Percentiles rank a stretch among this genome's conserved stretches.
Evolutionary conservation across 2,329 filamentous ascomycete species (phyloP).

Genomic region (Paramyrothecium sp.): DNA sequence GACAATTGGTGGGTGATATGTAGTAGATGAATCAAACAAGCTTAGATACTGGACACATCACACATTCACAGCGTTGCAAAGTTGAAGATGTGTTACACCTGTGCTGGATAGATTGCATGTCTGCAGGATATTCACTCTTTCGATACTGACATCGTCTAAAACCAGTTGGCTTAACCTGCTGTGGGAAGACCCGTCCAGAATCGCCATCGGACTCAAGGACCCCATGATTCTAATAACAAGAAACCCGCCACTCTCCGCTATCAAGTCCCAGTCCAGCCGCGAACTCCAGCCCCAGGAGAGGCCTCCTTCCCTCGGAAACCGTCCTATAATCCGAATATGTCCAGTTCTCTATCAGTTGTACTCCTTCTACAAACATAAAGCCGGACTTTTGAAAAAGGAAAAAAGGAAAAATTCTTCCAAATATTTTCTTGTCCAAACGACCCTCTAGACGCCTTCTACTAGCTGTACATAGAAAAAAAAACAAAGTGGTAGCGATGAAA

Average conservation of each 20-base stretch:
- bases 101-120: too few species aligned
- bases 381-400: too few species aligned
- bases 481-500: background rate
- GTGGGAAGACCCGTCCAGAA: background rate
- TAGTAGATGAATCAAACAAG: slow-evolving; percentile 15
- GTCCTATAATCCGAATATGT: background rate
- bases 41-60: background rate
- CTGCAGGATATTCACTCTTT: too few species aligned
- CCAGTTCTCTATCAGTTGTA: background rate
- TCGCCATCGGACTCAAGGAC: background rate
- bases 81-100: too few species aligned
- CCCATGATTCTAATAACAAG: background rate
- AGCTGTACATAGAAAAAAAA: slow-evolving; percentile 11
- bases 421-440: slow-evolving; percentile 2
- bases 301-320: background rate
- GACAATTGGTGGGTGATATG: slow-evolving; percentile 97
- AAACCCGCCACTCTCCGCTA: background rate
- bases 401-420: slow-evolving; percentile 7
- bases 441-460: slow-evolving; percentile 13
- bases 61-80: too few species aligned
- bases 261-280: background rate
- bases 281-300: background rate
- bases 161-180: background rate
- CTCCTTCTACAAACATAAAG: slow-evolving; percentile 2
- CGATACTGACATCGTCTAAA: too few species aligned